A percentile compares a stretch with the other conserved stretches of the same genome.
Evolutionary conservation across 177 flowering plant species (phyloP).

Genomic region (Vitis hybrid): DNA sequence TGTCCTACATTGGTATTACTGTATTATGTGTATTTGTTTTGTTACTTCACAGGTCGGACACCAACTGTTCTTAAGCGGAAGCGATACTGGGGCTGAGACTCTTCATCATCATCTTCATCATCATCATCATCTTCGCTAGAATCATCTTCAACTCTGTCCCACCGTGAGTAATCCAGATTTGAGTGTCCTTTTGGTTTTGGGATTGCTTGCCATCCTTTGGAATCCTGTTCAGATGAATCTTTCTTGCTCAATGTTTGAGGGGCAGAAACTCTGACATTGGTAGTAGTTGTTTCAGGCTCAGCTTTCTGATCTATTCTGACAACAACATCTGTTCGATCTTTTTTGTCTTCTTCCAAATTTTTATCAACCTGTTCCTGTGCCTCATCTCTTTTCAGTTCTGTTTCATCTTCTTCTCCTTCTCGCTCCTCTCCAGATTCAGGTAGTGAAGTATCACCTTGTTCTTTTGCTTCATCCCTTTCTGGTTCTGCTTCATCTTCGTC

Average conservation of each 20-base stretch:
- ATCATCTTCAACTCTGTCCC: slow-evolving; percentile 86
- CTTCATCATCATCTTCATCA: slow-evolving; percentile 57
- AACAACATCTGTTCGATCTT: too few relatives aligned
- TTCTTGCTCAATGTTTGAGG: slow-evolving; percentile 24
- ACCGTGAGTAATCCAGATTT: slow-evolving; percentile 79
- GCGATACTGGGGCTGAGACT: slow-evolving; percentile 68
- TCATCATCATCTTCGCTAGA: slow-evolving; percentile 82
- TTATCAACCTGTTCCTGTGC: too few relatives aligned
- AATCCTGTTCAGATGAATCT: slow-evolving; percentile 24
- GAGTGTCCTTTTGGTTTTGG: slow-evolving; percentile 93
- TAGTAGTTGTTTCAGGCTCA: slow-evolving; percentile 7
- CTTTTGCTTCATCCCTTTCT: slow-evolving; percentile 2
- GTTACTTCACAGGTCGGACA: slow-evolving; percentile 67
- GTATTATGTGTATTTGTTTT: background rate
- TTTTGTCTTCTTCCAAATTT: background rate
- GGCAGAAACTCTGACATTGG: slow-evolving; percentile 15
- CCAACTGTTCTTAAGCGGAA: slow-evolving; percentile 88
- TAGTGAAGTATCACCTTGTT: background rate
- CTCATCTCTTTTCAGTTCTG: too few relatives aligned
- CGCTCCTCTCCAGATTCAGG: slow-evolving; percentile 12
- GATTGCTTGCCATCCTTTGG: slow-evolving; percentile 75
- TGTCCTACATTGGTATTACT: background rate
- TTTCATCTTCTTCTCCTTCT: background rate
- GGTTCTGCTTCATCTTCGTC: slow-evolving; percentile 19
- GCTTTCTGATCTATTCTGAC: slow-evolving; percentile 14